Evolutionary conservation across 2,329 filamentous ascomycete species (phyloP).

Genomic region (Fusarium stilboides): DNA sequence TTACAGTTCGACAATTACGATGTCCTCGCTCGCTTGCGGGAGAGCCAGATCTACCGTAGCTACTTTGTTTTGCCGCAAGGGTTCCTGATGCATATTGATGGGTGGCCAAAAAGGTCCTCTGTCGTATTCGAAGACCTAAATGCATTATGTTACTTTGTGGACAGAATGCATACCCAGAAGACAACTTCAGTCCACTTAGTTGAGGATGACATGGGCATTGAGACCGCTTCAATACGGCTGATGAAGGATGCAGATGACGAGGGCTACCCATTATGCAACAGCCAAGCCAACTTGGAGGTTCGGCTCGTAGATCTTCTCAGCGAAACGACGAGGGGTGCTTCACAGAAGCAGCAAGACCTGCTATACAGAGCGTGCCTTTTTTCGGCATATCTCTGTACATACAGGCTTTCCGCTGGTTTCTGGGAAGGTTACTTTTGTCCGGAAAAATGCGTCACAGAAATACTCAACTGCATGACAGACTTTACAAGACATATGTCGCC

Average conservation of each 20-base stretch:
- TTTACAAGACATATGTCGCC: constrained; percentile 9
- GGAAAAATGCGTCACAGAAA: neutral
- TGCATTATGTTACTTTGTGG: constrained; percentile 1
- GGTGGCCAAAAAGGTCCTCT: neutral
- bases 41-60: rapidly evolving
- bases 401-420: constrained; percentile 5
- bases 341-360: neutral
- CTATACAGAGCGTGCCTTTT: constrained; percentile 21
- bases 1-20: neutral
- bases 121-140: neutral
- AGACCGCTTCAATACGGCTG: neutral
- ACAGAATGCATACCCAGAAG: neutral
- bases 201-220: rapidly evolving
- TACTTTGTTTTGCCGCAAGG: neutral
- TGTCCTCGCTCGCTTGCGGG: neutral
- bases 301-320: constrained; percentile 18
- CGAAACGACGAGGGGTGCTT: neutral
- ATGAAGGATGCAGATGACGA: constrained; percentile 20
- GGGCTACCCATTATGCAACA: constrained; percentile 9
- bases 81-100: rapidly evolving
- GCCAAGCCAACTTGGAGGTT: constrained; percentile 14
- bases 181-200: rapidly evolving
- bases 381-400: constrained; percentile 21
- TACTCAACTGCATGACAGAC: neutral
- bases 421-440: constrained; percentile 12